Percentiles rank a stretch among this genome's conserved stretches.
Evolutionary conservation across 2,329 filamentous ascomycete species (phyloP).

Genomic region (Cladophialophora immunda): DNA sequence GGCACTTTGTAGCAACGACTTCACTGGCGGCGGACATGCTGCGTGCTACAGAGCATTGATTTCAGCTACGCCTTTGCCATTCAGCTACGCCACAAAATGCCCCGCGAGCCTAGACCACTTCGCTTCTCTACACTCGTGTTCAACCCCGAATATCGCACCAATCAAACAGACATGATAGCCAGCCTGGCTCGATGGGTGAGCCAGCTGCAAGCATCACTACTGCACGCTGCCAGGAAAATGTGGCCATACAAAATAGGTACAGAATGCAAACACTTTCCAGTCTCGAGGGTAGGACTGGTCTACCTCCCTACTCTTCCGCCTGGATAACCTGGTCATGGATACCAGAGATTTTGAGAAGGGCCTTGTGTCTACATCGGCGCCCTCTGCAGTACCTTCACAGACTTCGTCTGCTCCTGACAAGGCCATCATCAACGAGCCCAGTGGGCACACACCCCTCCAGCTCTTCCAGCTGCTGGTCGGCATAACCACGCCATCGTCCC

Average conservation of each 20-base stretch:
- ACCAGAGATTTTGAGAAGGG: constrained; percentile 10
- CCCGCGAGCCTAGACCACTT: constrained; percentile 7
- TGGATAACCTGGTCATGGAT: constrained; percentile 1
- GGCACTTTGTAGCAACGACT: background rate
- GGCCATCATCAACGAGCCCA: constrained; percentile 4
- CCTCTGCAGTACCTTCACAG: constrained; percentile 4
- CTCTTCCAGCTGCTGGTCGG: constrained; percentile 13
- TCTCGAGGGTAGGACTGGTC: background rate
- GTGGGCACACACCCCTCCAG: constrained; percentile 11
- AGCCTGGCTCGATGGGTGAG: constrained; percentile 1
- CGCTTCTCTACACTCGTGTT: background rate
- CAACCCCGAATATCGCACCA: no score
- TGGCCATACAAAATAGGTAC: background rate
- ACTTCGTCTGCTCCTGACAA: constrained; percentile 13
- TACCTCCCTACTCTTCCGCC: constrained; percentile 4
- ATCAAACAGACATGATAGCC: background rate
- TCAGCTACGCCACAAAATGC: constrained; percentile 12
- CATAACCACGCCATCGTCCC: background rate
- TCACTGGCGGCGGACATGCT: background rate
- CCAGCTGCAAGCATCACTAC: constrained; percentile 5
- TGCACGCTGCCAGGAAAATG: background rate
- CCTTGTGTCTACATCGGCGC: constrained; percentile 6
- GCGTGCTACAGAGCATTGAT: background rate
- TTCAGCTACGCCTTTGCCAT: constrained; percentile 6
- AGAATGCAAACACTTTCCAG: background rate